Evolutionary conservation across 495 filamentous ascomycete species (phyloP), one percentile per base, ranked within the genome.

Genomic region (Penicillium bovifimosum): DNA sequence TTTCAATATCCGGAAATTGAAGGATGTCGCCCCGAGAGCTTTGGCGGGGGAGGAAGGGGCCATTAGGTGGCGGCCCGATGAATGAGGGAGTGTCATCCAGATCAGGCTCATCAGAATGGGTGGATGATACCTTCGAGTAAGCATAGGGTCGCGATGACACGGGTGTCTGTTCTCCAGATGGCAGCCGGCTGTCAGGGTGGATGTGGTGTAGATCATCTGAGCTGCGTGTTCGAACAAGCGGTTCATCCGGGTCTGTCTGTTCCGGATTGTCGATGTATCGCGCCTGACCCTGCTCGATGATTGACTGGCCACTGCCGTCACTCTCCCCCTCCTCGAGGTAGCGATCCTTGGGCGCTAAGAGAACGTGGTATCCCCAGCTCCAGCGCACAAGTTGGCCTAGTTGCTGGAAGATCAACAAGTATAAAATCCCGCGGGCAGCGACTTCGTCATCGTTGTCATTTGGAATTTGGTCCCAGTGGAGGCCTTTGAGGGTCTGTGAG

Each of bases 281-380:
- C 24, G 69, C 70, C 49, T 75, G 77, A 20, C 87, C 88, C 54
- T 84, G 80, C 64, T 90, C 86, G 13, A 85, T 70, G 5, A 56
- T 57, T 7, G 73, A 66, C 11, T 69, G 65, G 34, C 79, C 76
- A 2, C 26, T 52, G 16, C 78, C 65, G 11, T 71, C 74, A 39
- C 81, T 77, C 34, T 85, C 82, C 16, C 75, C 76, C 54, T 87
- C 86, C 51, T 86, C 85, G n/a, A 71, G 41, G 41, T 68, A 77
- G 16, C 65, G 69, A 24, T 83, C 80, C 51, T 85, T 83, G 3
- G 90, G 89, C 13, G 90, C 91, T 7, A 98, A 76, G 13, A 98
- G 73, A 36, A 97, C 82, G 61, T 96, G 89, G 61, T 95, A 96
- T 8, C 93, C 93, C 95, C 95, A 98, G 56, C 88, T 96, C 93